Evolutionary conservation across 2,329 filamentous ascomycete species (phyloP), one percentile per base, ranked within the genome.

Genomic region (Phoma sp.): DNA sequence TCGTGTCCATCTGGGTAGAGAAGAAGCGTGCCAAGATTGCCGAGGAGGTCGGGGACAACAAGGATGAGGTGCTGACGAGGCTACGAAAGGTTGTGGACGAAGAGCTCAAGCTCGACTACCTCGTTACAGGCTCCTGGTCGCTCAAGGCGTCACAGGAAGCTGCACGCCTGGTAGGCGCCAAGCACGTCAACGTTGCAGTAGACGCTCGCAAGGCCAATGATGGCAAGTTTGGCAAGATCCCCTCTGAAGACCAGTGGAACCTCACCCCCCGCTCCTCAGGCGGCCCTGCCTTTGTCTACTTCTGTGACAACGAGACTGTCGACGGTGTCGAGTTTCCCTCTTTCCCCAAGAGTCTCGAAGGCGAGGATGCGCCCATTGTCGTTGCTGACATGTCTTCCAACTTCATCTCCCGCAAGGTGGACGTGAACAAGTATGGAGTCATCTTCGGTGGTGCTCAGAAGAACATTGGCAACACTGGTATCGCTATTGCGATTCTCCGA

Each of bases 311-410:
- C 67, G 93, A 98, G 81, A 96, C 92, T 0, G 91, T 96, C 6
- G 92, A 96, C 68, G 93, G 93, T 31, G 92, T 98, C 17, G 94
- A 98, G 72, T 96, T 96, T 65, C 91, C 89, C 6, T 77, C 68
- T 3, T 88, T 90, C 70, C 94, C 94, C 22, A 78, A 87, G 60
- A 74, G 76, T 7, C 81, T 96, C 22, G 83, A 85, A 43, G 84
- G 87, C 44, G 86, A 87, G 8, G 83, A 88, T 45, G 87, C 88
- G 1, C 74, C 74, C 29, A 84, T 96, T 55, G 89, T 98, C 6
- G 88, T 96, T 5, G 92, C 91, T 19, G 94, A 98, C 76, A 96
- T 98, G 90, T 90, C 85, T 41, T 96, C 91, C 55, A 98, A 97
- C 76, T 96, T 98, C 72, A 86, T 98, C 46, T 92, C 91, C 41